phyloP scores from a whole-genome alignment of 805 yeast species.

The Ogataea pini region DNA sequence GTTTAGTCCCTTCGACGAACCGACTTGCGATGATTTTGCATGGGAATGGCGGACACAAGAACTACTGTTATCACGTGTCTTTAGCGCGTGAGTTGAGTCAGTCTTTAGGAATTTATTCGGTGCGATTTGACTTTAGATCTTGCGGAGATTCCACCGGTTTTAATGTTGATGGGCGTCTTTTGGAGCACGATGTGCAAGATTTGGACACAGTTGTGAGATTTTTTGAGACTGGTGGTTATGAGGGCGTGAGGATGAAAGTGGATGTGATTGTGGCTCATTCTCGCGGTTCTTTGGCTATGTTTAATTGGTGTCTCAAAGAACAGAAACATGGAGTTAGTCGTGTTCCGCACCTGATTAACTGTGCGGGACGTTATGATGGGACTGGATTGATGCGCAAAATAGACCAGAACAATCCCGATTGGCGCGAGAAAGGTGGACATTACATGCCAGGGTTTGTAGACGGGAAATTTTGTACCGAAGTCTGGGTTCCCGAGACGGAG shows the following conservation, averaged over 20 bases:
- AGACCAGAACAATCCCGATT: constrained; percentile 34
- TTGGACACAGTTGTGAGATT: constrained; percentile 48
- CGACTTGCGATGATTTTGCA: constrained; percentile 62
- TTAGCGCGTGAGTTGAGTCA: constrained; percentile 62
- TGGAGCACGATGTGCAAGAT: constrained; percentile 70
- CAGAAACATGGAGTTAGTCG: constrained; percentile 31
- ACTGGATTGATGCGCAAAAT: constrained; percentile 46
- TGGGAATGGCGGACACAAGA: constrained; percentile 84
- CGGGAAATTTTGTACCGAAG: constrained; percentile 44
- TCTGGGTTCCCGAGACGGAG: constrained; percentile 52
- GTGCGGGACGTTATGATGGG: constrained; percentile 70
- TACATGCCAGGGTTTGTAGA: constrained; percentile 45
- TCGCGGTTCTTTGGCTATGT: constrained; percentile 75
- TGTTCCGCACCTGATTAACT: constrained; percentile 68
- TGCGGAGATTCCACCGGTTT: constrained; percentile 65
- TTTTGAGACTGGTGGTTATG: constrained; percentile 23
- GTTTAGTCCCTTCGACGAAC: constrained; percentile 21
- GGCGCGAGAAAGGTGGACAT: constrained; percentile 45
- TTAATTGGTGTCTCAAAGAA: constrained; percentile 62
- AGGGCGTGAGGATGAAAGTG: constrained; percentile 46
- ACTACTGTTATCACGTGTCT: constrained; percentile 69
- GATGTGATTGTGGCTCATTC: constrained; percentile 75
- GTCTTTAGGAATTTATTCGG: constrained; percentile 59
- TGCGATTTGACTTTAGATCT: constrained; percentile 83
- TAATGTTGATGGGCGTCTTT: constrained; percentile 59